Base-by-base conservation (phyloP, 768 basidiomycete genomes). In the Russula ochroleuca region DNA sequence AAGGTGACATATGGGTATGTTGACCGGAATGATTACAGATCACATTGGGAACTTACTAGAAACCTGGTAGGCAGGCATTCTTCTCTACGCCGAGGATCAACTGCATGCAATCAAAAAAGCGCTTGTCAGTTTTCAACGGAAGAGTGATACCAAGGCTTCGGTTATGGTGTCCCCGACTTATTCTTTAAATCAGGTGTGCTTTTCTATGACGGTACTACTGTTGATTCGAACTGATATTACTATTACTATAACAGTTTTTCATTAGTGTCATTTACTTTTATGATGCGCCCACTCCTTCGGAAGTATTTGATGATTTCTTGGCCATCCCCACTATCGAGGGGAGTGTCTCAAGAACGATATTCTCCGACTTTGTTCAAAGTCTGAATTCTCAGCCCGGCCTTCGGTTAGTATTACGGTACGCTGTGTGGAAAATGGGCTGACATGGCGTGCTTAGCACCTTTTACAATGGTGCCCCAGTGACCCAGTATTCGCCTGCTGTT, bases 261-360 rank as follows among this genome's bases (percentile, higher is more conserved):
- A 15, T 37, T n/a, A 5, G 21, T 6, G 3, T 41, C 43, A 2
- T 56, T 7, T 19, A 58, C 9, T 70, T 67, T 54, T 70, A 70
- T 49, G 66, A 70, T 38, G 68, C 53, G 0, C 68, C 69, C 1
- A 57, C 56, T 5, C 64, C 67, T 17, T 59, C 25, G 1, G 67
- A 62, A 11, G 38, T 66, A 4, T 69, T 70, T 38, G 68, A 69
- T 1, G 68, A 67, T 31, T 59, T 70, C 43, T 55, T 70, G 56
- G 38, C 61, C 1, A 66, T 66, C 13, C 65, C 65, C 5, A 3
- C 55, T 37, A 40, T 5, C 2, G 9, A 21, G 25, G 28, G 17
- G 1, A 23, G 33, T 15, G 37, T 58, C 13, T 57, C 61, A 14
- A 59, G 61, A 17, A 41, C 19, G 19, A 59, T 61, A 11, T 63